Percentiles rank a stretch among this genome's conserved stretches.
Evolutionary conservation across 1,139 yeast species (phyloP).

Genomic region (Saccharomycopsis hybrid): DNA sequence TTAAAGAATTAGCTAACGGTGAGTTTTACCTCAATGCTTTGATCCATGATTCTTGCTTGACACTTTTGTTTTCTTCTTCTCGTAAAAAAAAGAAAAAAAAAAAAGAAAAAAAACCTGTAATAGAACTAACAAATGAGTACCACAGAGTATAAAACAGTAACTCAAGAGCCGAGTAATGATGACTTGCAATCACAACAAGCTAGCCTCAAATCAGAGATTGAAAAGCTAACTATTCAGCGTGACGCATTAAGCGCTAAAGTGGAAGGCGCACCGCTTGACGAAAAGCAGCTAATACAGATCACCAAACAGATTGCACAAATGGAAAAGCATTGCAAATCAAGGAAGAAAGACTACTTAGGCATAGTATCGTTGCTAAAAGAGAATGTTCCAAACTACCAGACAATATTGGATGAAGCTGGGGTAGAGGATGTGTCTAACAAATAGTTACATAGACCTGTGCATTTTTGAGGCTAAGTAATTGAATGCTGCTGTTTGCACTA

Average conservation of each 20-base stretch:
- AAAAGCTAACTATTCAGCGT: neutral
- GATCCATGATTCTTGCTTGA: no score
- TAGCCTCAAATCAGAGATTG: neutral
- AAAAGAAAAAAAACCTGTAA: no score
- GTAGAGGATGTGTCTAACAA: neutral
- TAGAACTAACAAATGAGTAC: neutral
- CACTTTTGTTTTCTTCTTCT: neutral
- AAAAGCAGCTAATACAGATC: neutral
- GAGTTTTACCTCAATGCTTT: neutral
- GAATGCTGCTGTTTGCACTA: no score
- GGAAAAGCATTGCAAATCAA: conserved; percentile 3
- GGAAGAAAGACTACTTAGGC: conserved; percentile 9
- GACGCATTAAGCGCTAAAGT: neutral
- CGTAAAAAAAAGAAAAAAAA: no score
- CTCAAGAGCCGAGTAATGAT: neutral
- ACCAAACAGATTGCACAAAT: neutral
- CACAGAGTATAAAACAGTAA: no score
- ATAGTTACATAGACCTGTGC: no score
- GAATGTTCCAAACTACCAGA: conserved; percentile 8
- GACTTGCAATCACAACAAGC: neutral
- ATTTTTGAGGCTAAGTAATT: no score
- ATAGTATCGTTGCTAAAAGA: conserved; percentile 6
- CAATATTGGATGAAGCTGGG: conserved; percentile 9
- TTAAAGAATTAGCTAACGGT: conserved; percentile 4
- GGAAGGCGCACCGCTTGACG: neutral